Evolutionary conservation across 23 red algal species (phyloP).

Genomic region (Gracilaria vermiculophylla): DNA sequence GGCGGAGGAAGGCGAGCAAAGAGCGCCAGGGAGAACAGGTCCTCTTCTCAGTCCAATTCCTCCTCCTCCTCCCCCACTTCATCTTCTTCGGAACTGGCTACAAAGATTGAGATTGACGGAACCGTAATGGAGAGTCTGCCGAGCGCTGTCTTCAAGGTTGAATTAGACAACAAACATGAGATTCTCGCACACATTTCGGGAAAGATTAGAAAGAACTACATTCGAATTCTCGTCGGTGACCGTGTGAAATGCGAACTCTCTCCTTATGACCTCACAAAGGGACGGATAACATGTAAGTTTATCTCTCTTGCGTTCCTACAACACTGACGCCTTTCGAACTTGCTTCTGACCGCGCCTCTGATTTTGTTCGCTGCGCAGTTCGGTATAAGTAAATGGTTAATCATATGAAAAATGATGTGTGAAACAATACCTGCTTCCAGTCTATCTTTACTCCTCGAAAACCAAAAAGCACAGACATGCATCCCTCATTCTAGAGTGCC

Average conservation of each 20-base stretch:
- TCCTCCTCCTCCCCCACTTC: not conserved
- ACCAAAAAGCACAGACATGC: slow-evolving; percentile 1
- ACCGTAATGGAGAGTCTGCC: slow-evolving; percentile 92
- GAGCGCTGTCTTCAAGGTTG: slow-evolving; percentile 86
- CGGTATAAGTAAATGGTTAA: slow-evolving; percentile 55
- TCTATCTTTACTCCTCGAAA: not conserved
- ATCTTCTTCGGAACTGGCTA: slow-evolving; percentile 7
- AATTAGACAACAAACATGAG: slow-evolving; percentile 74
- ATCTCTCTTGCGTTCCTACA: not conserved
- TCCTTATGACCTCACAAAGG: slow-evolving; percentile 93
- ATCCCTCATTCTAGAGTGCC: not conserved
- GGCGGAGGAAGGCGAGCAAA: slow-evolving; percentile 32
- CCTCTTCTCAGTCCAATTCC: not conserved
- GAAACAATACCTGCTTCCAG: not conserved
- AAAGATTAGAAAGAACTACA: slow-evolving; percentile 95
- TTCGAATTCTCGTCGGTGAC: slow-evolving; percentile 95
- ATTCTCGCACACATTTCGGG: slow-evolving; percentile 91
- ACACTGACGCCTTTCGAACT: not conserved
- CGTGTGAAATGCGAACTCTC: slow-evolving; percentile 81
- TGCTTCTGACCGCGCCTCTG: not conserved
- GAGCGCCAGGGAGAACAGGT: not conserved
- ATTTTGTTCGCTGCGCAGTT: slow-evolving; percentile 12
- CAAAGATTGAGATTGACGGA: slow-evolving; percentile 89
- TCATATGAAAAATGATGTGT: not conserved
- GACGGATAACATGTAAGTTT: slow-evolving; percentile 83